Conservation (phyloP, 208 protist genomes). For the Spongospora subterranea region DNA sequence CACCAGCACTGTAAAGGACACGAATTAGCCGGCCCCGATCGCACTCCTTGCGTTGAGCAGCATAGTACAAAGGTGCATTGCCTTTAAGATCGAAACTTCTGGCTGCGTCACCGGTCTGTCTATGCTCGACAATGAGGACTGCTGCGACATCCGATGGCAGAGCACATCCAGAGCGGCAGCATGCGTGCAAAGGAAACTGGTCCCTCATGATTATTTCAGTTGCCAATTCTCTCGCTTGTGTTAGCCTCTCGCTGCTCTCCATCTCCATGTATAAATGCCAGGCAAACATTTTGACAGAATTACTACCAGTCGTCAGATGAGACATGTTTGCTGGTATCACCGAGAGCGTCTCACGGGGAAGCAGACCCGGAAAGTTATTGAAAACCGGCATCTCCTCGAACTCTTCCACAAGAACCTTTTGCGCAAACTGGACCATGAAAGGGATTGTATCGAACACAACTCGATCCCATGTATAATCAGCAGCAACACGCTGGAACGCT, state of each 20-base stretch:
- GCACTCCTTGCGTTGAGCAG: background rate
- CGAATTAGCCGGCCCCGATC: constrained; percentile 31
- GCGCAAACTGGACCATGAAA: constrained; percentile 42
- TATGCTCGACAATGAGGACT: constrained; percentile 9
- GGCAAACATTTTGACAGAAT: constrained; percentile 5
- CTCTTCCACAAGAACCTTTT: background rate
- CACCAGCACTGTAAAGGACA: constrained; percentile 48
- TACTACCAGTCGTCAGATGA: background rate
- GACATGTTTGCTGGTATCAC: background rate
- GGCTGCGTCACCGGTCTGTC: background rate
- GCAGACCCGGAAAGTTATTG: too few relatives aligned
- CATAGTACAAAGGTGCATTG: background rate
- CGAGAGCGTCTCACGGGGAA: background rate
- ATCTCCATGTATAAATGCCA: constrained; percentile 55
- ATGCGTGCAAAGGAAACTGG: background rate
- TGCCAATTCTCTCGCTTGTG: background rate
- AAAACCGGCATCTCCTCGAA: background rate
- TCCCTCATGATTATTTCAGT: background rate
- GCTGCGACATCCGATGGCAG: background rate
- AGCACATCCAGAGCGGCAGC: background rate
- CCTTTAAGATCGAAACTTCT: background rate
- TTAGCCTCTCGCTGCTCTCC: background rate
- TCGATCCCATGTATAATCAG: constrained; percentile 49
- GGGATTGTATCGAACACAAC: constrained; percentile 54
- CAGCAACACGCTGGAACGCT: background rate